These are phyloP conservation scores for Triticum turgidum DNA, from an alignment of 176 grass and related monocot species.

Conservation along the genomic window DNA sequence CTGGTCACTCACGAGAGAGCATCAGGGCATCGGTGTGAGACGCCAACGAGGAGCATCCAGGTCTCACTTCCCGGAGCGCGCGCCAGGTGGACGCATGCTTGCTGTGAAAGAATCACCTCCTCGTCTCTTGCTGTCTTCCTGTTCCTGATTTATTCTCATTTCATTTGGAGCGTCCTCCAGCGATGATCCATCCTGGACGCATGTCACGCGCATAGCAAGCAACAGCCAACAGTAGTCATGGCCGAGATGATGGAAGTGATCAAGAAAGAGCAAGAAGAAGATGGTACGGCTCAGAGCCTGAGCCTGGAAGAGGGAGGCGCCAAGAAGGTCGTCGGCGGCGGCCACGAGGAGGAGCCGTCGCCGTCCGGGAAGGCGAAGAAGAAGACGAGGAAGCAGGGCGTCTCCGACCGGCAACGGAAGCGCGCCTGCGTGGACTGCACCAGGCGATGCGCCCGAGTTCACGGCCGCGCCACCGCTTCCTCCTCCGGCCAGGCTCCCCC, in stretches of 20 bases:
- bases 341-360: not conserved
- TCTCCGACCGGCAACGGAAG: conserved; percentile 22
- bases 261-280: conserved; percentile 30
- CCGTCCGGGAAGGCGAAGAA: conserved; percentile 16
- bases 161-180: not conserved
- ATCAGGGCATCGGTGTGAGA: not conserved
- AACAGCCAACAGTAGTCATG: not conserved
- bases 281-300: not conserved
- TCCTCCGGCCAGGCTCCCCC: not conserved
- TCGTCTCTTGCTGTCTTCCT: not conserved
- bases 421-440: conserved; percentile 50
- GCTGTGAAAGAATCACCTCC: not conserved
- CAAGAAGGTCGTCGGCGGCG: not conserved
- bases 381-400: conserved; percentile 24
- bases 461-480: conserved; percentile 1
- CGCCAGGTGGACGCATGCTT: not conserved
- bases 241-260: not conserved
- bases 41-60: conserved; percentile 14
- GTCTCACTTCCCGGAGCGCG: not conserved
- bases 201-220: not conserved
- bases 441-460: conserved; percentile 29
- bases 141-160: not conserved
- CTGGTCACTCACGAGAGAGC: not conserved
- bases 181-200: not conserved
- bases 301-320: not conserved